Percentiles rank a stretch among this genome's conserved stretches.
phyloP scores from a whole-genome alignment of 805 yeast species.

The Candida taoyuanica region DNA sequence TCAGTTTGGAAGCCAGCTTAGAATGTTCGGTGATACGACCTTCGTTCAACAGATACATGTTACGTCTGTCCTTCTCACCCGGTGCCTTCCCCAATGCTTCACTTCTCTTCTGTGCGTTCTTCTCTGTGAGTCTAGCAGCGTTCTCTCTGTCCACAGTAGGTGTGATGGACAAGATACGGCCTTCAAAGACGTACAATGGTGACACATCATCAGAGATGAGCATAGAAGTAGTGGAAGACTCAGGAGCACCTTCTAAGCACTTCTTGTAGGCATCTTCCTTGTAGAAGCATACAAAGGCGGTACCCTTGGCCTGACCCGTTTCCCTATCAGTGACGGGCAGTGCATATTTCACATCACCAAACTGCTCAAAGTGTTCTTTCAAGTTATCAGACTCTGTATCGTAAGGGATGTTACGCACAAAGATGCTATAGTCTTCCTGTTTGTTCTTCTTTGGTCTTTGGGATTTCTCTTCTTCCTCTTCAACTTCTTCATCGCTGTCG shows the following conservation, averaged over 20 bases:
- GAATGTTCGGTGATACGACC: conserved; percentile 85
- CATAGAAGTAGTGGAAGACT: conserved; percentile 54
- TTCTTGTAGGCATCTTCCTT: conserved; percentile 55
- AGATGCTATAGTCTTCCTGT: conserved; percentile 68
- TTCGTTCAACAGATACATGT: conserved; percentile 82
- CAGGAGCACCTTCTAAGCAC: conserved; percentile 79
- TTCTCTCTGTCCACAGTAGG: conserved; percentile 84
- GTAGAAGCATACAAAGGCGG: conserved; percentile 88
- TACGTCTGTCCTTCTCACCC: conserved; percentile 77
- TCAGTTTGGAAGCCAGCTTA: conserved; percentile 63
- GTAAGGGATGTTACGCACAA: conserved; percentile 91
- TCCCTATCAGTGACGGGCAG: conserved; percentile 85
- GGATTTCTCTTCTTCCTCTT: conserved; percentile 27
- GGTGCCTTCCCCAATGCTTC: conserved; percentile 78
- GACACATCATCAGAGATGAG: conserved; percentile 90
- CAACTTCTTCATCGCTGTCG: conserved; percentile 32
- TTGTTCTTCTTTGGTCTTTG: conserved; percentile 45
- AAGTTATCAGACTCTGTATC: conserved; percentile 83
- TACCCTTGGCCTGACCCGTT: conserved; percentile 85
- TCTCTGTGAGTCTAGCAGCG: conserved; percentile 70
- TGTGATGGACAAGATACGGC: conserved; percentile 79
- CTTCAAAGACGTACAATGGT: conserved; percentile 85
- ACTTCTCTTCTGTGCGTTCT: conserved; percentile 66
- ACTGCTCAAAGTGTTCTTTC: conserved; percentile 68
- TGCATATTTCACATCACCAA: conserved; percentile 90